phyloP scores from a whole-genome alignment of 2,329 filamentous ascomycete species.

The Talaromyces atroroseus region DNA sequence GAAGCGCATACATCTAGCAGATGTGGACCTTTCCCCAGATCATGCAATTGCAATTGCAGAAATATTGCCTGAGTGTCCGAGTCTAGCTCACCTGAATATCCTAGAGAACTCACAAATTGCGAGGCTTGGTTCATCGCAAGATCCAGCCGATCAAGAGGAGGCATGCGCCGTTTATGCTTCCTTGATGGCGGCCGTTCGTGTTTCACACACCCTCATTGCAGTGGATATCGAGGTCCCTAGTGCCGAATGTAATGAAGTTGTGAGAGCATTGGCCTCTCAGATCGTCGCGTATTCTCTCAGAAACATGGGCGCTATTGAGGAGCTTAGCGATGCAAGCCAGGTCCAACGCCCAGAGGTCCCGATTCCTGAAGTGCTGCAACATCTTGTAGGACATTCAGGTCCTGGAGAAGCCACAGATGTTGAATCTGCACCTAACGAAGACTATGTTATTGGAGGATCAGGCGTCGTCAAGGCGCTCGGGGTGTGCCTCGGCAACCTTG shows the following conservation, averaged over 20 bases:
- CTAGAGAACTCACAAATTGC: conserved; percentile 65
- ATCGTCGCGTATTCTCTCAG: conserved; percentile 90
- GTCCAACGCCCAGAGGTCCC: conserved; percentile 47
- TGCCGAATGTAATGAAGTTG: conserved; percentile 76
- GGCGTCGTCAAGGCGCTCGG: conserved; percentile 91
- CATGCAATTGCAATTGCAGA: conserved; percentile 89
- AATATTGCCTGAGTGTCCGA: conserved; percentile 75
- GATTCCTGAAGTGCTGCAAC: conserved; percentile 78
- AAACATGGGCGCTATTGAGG: conserved; percentile 73
- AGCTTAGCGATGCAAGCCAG: conserved; percentile 40
- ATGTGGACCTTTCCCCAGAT: conserved; percentile 77
- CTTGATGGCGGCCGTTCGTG: conserved; percentile 76
- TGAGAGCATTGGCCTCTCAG: conserved; percentile 87
- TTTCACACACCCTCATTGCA: conserved; percentile 78
- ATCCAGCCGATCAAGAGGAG: conserved; percentile 80
- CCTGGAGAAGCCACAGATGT: conserved; percentile 51
- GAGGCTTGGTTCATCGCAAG: conserved; percentile 68
- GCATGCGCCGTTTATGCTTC: conserved; percentile 91
- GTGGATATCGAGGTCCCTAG: conserved; percentile 87
- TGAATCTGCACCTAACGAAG: conserved; percentile 73
- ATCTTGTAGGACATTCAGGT: conserved; percentile 71
- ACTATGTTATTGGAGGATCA: conserved; percentile 93
- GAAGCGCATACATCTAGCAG: conserved; percentile 79
- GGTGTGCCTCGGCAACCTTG: conserved; percentile 80
- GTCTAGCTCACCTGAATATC: conserved; percentile 79